Conservation (phyloP, 495 filamentous ascomycete genomes). For the Neurospora sp. region DNA sequence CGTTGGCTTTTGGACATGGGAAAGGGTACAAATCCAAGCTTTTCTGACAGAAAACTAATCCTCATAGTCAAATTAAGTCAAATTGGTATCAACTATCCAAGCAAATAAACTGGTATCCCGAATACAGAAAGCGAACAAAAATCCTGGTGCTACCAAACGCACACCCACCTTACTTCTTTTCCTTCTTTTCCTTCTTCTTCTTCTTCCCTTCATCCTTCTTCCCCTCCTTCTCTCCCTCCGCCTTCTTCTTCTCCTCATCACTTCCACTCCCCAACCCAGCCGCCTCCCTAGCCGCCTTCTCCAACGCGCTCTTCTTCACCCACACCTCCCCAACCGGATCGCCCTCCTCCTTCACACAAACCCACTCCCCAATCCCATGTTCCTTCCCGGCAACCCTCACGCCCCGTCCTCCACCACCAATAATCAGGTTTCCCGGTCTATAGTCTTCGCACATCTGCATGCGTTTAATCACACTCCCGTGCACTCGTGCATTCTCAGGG, state of each 20-base stretch:
- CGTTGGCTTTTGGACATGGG: too few relatives aligned
- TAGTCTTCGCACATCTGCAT: slow-evolving; percentile 58
- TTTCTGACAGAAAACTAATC: too few relatives aligned
- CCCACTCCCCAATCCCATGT: slow-evolving; percentile 66
- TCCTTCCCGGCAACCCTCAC: slow-evolving; percentile 45
- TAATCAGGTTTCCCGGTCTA: slow-evolving; percentile 70
- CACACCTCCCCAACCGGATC: slow-evolving; percentile 58
- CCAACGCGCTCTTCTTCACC: slow-evolving; percentile 23
- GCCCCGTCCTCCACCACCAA: slow-evolving; percentile 71
- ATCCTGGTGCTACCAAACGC: too few relatives aligned
- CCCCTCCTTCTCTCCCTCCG: background rate
- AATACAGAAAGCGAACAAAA: too few relatives aligned
- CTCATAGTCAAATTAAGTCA: too few relatives aligned
- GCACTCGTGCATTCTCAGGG: slow-evolving; percentile 57
- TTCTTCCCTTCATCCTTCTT: background rate
- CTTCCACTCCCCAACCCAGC: background rate
- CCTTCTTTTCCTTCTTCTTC: too few relatives aligned
- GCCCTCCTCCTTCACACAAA: slow-evolving; percentile 49
- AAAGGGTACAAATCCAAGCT: too few relatives aligned
- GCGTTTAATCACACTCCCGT: slow-evolving; percentile 62
- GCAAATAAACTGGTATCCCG: too few relatives aligned
- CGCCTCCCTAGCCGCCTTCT: slow-evolving; percentile 3
- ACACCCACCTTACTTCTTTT: too few relatives aligned
- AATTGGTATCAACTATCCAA: too few relatives aligned
- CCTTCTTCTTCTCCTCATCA: background rate